Percentiles rank a stretch among this genome's conserved stretches.
Evolutionary conservation across 805 yeast genomes (phyloP).

Genomic region (Sugiyamaella smithiae): DNA sequence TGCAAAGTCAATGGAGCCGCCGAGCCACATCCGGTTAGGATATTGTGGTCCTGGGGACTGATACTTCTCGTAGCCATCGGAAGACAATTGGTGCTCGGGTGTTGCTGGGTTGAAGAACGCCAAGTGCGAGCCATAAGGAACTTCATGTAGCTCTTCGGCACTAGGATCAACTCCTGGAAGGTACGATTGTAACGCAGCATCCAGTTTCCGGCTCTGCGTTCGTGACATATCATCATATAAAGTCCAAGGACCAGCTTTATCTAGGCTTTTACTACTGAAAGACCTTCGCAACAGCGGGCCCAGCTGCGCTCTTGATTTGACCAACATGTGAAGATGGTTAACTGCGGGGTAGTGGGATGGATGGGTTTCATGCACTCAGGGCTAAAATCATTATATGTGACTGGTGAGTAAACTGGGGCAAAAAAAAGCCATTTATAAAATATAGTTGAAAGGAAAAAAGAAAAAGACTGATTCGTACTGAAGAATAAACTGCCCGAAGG

Average conservation of each 20-base stretch:
- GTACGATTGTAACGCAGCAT: constrained; percentile 29
- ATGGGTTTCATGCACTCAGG: too few relatives aligned
- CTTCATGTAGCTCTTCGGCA: constrained; percentile 16
- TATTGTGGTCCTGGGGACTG: constrained; percentile 56
- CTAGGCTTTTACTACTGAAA: neutral
- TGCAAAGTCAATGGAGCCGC: constrained; percentile 55
- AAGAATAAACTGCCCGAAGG: too few relatives aligned
- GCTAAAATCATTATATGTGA: too few relatives aligned
- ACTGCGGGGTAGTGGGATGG: too few relatives aligned
- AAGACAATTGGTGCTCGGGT: constrained; percentile 46
- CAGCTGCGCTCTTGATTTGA: too few relatives aligned
- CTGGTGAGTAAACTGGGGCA: too few relatives aligned
- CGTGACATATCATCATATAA: constrained; percentile 31
- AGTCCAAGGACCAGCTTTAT: constrained; percentile 28
- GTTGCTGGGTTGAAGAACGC: constrained; percentile 62
- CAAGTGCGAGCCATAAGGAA: constrained; percentile 57
- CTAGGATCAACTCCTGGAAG: constrained; percentile 21
- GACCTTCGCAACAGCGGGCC: too few relatives aligned
- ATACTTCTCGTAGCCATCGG: constrained; percentile 78
- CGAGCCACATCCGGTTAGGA: constrained; percentile 72
- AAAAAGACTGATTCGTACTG: too few relatives aligned
- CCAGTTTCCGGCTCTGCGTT: constrained; percentile 29
- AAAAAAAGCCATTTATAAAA: too few relatives aligned
- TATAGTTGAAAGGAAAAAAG: too few relatives aligned
- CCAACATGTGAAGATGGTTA: too few relatives aligned